phyloP scores from a whole-genome alignment of 345 rosid genomes.

The Reutealis trisperma region DNA sequence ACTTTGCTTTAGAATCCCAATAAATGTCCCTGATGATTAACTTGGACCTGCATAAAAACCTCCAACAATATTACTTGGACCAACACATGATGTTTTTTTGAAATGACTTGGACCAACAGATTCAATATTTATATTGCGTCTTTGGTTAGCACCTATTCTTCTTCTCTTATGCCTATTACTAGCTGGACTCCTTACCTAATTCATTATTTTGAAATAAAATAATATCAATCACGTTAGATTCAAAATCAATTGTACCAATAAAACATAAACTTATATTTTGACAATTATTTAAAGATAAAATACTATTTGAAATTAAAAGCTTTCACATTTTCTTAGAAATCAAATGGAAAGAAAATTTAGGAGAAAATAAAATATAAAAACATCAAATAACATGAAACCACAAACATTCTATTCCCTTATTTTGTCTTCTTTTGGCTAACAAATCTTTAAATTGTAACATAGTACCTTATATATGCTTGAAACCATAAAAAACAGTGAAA shows the following conservation, averaged over 20 bases:
- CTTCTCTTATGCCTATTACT: too few species aligned
- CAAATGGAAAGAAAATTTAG: background rate
- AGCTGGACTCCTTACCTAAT: constrained; percentile 40
- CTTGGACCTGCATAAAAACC: too few species aligned
- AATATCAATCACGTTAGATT: constrained; percentile 22
- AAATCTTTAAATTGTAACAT: background rate
- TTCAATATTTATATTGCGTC: too few species aligned
- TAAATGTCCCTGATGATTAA: too few species aligned
- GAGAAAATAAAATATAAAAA: background rate
- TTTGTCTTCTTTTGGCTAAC: background rate
- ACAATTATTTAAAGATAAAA: background rate
- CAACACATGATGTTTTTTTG: too few species aligned
- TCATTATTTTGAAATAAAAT: constrained; percentile 33
- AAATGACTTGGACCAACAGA: too few species aligned
- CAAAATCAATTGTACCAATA: background rate
- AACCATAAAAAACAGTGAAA: background rate
- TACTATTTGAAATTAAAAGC: background rate
- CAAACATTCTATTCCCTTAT: background rate
- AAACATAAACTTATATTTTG: background rate
- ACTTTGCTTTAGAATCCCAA: too few species aligned
- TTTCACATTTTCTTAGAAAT: background rate
- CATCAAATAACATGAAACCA: background rate
- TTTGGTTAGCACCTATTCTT: too few species aligned
- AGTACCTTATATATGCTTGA: background rate
- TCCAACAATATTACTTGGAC: too few species aligned